A percentile compares a stretch with the other conserved stretches of the same genome.
phyloP scores from a whole-genome alignment of 805 yeast species.

The Zygoascus flipseniorum region DNA sequence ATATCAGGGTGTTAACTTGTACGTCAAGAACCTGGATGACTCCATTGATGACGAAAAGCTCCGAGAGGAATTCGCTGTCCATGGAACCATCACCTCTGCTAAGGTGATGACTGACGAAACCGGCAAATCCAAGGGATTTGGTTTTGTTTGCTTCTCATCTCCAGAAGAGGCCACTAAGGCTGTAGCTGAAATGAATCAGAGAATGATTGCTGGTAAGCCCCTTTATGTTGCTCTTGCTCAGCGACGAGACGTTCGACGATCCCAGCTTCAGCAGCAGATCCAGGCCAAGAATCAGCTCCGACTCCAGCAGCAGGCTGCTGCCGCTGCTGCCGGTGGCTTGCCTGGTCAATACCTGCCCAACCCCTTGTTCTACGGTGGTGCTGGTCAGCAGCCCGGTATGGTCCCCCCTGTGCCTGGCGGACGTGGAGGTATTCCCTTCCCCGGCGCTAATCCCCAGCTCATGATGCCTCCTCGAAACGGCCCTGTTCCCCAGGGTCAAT shows the following conservation, averaged over 20 bases:
- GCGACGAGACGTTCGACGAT: conserved; percentile 95
- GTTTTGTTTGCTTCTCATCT: conserved; percentile 93
- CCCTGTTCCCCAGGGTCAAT: conserved; percentile 31
- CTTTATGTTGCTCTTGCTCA: conserved; percentile 98
- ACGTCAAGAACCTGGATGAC: conserved; percentile 94
- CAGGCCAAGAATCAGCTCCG: conserved; percentile 98
- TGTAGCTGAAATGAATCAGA: conserved; percentile 96
- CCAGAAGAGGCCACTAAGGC: conserved; percentile 99
- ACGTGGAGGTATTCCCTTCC: conserved; percentile 30
- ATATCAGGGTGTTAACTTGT: conserved; percentile 96
- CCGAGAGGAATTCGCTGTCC: conserved; percentile 85
- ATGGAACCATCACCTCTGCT: conserved; percentile 82
- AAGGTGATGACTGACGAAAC: conserved; percentile 80
- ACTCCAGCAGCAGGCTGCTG: conserved; percentile 84
- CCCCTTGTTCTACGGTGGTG: conserved; percentile 62
- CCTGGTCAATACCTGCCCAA: conserved; percentile 72
- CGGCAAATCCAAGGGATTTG: conserved; percentile 96
- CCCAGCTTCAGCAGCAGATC: conserved; percentile 94
- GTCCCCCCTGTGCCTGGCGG: conserved; percentile 77
- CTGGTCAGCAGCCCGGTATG: conserved; percentile 66
- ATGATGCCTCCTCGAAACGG: conserved; percentile 29
- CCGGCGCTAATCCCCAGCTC: conserved; percentile 30
- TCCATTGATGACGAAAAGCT: conserved; percentile 83
- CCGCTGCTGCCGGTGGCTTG: conserved; percentile 60
- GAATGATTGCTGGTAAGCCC: conserved; percentile 91